Evolutionary conservation across 176 grass and related monocot species (phyloP).

Genomic region (Otatea glauca): DNA sequence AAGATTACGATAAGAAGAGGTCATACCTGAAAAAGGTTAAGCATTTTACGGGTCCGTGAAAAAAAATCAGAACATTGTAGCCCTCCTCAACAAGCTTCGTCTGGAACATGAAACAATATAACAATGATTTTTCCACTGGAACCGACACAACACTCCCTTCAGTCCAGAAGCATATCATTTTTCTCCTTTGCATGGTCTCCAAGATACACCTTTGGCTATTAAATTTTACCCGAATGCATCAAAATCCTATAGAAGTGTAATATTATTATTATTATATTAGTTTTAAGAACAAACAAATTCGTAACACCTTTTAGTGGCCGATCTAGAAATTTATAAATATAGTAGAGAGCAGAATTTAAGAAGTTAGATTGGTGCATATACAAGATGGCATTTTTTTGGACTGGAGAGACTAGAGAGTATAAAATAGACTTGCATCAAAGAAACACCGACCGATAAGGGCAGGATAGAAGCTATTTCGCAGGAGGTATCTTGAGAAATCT

Average conservation of each 20-base stretch:
- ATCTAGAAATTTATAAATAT: too few relatives aligned
- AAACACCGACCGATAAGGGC: constrained; percentile 67
- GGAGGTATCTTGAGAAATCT: constrained; percentile 72
- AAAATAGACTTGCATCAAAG: constrained; percentile 21
- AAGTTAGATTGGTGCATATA: too few relatives aligned
- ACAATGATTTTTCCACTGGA: constrained; percentile 1
- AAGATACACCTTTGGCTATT: neutral
- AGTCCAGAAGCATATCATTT: neutral
- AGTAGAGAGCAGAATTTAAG: too few relatives aligned
- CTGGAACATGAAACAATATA: constrained; percentile 54
- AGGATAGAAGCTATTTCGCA: constrained; percentile 92
- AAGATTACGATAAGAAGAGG: constrained; percentile 21
- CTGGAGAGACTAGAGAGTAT: too few relatives aligned
- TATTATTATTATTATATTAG: neutral
- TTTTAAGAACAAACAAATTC: neutral
- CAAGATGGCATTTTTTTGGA: too few relatives aligned
- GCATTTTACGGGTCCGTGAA: constrained; percentile 84
- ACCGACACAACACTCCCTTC: neutral
- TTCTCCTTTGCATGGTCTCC: neutral
- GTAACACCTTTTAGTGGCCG: neutral
- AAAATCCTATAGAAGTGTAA: neutral
- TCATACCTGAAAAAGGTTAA: constrained; percentile 78
- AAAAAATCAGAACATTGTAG: constrained; percentile 80
- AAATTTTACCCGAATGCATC: neutral
- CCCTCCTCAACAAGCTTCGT: constrained; percentile 73